Evolutionary conservation across 75 land plant species (phyloP), one percentile per base, ranked within the genome.

Genomic region (Sequoiadendron giganteum): DNA sequence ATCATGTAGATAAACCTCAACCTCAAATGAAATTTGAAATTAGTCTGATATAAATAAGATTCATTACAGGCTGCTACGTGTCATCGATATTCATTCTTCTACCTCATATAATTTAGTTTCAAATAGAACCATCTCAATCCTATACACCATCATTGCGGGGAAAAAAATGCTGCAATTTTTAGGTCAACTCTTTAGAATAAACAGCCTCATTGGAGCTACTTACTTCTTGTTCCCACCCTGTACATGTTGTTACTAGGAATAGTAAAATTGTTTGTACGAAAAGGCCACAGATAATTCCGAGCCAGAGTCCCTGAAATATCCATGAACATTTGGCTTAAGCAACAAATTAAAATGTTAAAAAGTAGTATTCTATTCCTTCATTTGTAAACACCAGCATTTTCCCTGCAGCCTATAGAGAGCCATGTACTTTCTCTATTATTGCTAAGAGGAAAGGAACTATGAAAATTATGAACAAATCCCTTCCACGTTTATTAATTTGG

Each of bases 261-360:
- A 92, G 93, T 13, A 92, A 76, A 16, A 87, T 36, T 30, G 90
- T 87, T 92, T 96, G 96, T 0, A 91, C 88, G 18, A 86, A 38
- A 18, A 95, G 86, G 10, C 94, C 98, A 72, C 55, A 52, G 55
- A 52, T 52, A 14, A 52, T 52, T 52, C 55, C 55, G 3, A 52
- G 55, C 55, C 55, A 96, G 0, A 96, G 93, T 5, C 97, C 98
- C 98, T 96, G 90, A 36, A 38, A 42, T 13, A 14, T 25, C 56
- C 40, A 58, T 45, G 42, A 56, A 87, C 39, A 11, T 36, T 15
- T 30, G 39, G 82, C 21, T 4, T 38, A 16, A 79, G 6, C 7
- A 18, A n/a, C 43, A 40, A 14, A 15, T 79, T 15, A 79, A 79
- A 16, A 79, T 38, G 5, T 40, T 28, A 28, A 52, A 52, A 52